Conservation (phyloP, 176 grass and related monocot genomes). For the Secale cereale region DNA sequence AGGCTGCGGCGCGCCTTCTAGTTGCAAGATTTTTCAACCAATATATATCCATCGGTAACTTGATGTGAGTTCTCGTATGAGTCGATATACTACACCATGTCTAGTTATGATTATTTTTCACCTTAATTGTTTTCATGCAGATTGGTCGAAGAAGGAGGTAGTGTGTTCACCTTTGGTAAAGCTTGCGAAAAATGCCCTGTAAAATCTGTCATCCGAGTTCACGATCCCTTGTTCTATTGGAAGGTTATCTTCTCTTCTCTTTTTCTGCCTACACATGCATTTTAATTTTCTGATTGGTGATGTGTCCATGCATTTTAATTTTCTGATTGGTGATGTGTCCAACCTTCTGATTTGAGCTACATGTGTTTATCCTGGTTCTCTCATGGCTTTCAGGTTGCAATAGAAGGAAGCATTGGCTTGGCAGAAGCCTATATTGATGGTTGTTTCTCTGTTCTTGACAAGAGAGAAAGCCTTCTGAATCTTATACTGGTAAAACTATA, state of each 20-base stretch:
- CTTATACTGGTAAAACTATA: background rate
- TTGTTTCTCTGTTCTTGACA: background rate
- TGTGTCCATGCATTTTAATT: background rate
- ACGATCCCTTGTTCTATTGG: background rate
- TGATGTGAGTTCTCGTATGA: background rate
- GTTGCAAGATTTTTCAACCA: background rate
- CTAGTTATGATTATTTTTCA: background rate
- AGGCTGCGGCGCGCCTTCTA: background rate
- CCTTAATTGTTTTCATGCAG: background rate
- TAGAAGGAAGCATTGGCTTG: background rate
- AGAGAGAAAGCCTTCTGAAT: conserved; percentile 1
- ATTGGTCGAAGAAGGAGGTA: background rate
- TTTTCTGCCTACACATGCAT: background rate
- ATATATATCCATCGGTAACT: background rate
- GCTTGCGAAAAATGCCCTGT: background rate
- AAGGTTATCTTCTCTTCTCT: background rate
- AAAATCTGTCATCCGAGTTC: background rate
- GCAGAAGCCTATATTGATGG: background rate
- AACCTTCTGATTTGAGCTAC: background rate
- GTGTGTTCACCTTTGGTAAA: background rate
- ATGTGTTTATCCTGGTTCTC: background rate
- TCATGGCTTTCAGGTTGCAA: background rate
- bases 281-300: background rate
- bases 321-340: background rate
- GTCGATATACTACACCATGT: background rate